Base-by-base conservation (phyloP, 371 early-diverging fungal species). In the Saksenaea vasiformis region DNA sequence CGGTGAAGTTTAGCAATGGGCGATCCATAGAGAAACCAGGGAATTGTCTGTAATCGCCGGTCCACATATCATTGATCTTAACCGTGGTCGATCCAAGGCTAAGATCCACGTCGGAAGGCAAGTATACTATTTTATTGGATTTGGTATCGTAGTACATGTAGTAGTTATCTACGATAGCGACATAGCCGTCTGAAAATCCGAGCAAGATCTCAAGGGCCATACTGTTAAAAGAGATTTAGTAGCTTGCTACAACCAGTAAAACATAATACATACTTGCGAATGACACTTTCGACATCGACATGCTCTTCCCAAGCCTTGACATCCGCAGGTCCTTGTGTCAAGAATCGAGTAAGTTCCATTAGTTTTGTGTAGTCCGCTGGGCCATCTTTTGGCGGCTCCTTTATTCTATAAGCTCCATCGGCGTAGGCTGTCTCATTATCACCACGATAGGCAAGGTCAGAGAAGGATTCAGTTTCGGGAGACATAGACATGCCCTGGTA, bases 141-240 rank as follows among this genome's bases (percentile, higher is more conserved):
- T 73, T 43, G 0, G 66, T 60, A 26, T 44, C 22, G 37, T 71
- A 58, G 44, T 73, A 75, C 1, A 80, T 7, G 26, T 72, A 77
- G 27, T 66, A 80, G 36, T 80, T 80, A 43, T 77, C 69, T 27
- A 70, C 71, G 60, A 64, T 69, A 2, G 72, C 35, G 14, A 67
- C 27, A 19, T 76, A 80, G 7, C 78, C 78, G 54, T 80, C 80
- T 10, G 71, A 57, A 17, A 71, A 77, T 2, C 76, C 80, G 24
- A 69, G 27, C 5, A 77, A 37, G 11, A 76, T 60, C 63, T 80
- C 78, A 14, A 80, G 55, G 13, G 72, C 72, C 60, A 76, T 43
- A 8, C 76, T 76, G 56, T 55, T 17, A 39, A 28, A 62, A 34
- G 19, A 17, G 13, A 39, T 54, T 51, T 28, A 37, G 14, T 11